Evolutionary conservation across 2,329 filamentous ascomycete species (phyloP), one percentile per base, ranked within the genome.

Genomic region (Aspergillus sp.): DNA sequence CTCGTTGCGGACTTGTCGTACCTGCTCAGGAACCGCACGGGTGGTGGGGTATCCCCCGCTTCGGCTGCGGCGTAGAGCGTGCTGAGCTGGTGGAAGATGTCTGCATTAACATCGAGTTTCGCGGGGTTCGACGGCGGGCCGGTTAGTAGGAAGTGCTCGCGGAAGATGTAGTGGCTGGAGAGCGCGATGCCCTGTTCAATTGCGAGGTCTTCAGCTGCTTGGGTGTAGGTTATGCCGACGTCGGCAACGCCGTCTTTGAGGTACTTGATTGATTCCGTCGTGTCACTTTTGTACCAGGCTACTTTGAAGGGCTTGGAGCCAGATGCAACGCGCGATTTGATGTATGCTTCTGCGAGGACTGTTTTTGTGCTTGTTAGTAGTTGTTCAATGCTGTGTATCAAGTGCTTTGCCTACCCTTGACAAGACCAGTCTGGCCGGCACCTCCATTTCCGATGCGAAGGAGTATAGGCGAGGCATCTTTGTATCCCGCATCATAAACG

Each of bases 1-100:
- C 82, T 83, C 3, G 80, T 82, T 0, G 81, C 81, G 2, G 80
- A 82, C 66, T 83, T 83, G 63, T 83, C 81, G 54, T 76, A 83
- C 1, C 81, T 75, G 31, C 71, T 78, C 11, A 82, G 68, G 56
- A 82, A 83, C 15, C 79, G 75, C 2, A 81, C 75, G 0, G 76
- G 73, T 0, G 73, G 68, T 2, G 71, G 64, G 0, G 74, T 77
- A 0, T 62, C 64, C 3, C 68, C 71, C 2, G 68, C 73, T 41
- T 79, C 72, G 0, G 76, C 76, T 3, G 76, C 73, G 0, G 71
- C 63, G 23, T 74, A 72, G 6, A 83, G 66, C 13, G 64, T 68
- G 7, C 73, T 71, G 55, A 79, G 80, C 22, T 72, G 79, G n/a
- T 66, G 71, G 4, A 63, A 47, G 31, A 76, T 74, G 46, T 77